These are phyloP conservation scores for Hibiscus mutabilis DNA, from an alignment of 345 rosid species.

Conservation along the genomic window DNA sequence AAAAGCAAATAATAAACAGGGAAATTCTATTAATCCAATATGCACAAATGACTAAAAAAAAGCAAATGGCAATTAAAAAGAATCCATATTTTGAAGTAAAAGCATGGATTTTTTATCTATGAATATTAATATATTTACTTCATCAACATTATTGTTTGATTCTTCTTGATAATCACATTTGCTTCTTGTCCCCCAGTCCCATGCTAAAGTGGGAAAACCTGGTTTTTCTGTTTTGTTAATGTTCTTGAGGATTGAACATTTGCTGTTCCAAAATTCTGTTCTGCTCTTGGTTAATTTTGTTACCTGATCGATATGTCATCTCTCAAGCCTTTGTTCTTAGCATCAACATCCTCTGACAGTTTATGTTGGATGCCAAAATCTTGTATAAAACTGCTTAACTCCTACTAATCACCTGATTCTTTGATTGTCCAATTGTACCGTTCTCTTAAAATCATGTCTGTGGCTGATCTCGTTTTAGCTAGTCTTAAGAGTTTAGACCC, in stretches of 20 bases:
- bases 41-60: not conserved
- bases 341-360: slow-evolving; percentile 4
- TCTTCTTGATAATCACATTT: not conserved
- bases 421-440: not conserved
- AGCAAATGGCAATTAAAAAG: not conserved
- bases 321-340: slow-evolving; percentile 14
- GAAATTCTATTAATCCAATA: not conserved
- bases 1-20: not conserved
- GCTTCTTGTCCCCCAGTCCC: not conserved
- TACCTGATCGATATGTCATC: not conserved
- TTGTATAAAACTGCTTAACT: not conserved
- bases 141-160: not conserved
- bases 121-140: not conserved
- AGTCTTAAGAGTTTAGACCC: slow-evolving; percentile 2
- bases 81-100: not conserved
- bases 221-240: not conserved
- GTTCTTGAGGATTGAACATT: not conserved
- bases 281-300: not conserved
- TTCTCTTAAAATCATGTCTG: not conserved
- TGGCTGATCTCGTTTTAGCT: not conserved
- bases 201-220: not conserved
- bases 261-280: not conserved
- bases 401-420: not conserved
- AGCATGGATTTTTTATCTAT: not conserved
- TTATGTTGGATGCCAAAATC: slow-evolving; percentile 9